Evolutionary conservation across 768 basidiomycete species (phyloP).

Genomic region (Auriscalpium vulgare): DNA sequence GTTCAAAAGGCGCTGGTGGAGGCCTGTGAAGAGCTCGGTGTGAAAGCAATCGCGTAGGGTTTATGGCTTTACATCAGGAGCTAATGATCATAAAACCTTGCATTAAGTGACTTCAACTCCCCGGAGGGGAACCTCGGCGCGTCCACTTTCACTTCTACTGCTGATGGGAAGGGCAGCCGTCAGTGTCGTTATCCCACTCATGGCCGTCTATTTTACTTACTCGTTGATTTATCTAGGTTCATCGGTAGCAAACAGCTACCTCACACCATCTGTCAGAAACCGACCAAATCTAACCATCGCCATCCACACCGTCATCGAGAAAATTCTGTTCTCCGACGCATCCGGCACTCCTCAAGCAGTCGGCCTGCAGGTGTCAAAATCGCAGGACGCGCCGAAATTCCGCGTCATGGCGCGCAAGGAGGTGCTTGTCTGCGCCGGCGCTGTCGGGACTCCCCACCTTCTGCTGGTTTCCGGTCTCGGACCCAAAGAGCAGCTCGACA

Average conservation of each 20-base stretch:
- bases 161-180: constrained; percentile 8
- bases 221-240: background rate
- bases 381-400: background rate
- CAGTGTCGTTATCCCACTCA: background rate
- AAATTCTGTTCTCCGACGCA: constrained; percentile 9
- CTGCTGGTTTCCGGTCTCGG: constrained; percentile 34
- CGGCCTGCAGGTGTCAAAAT: constrained; percentile 1
- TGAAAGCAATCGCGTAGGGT: constrained; percentile 6
- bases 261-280: constrained; percentile 21
- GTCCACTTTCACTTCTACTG: constrained; percentile 5
- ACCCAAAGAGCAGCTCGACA: constrained; percentile 23
- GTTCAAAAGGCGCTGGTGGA: background rate
- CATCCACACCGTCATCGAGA: constrained; percentile 5
- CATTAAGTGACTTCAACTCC: constrained; percentile 11
- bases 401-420: constrained; percentile 9
- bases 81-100: background rate
- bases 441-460: constrained; percentile 26
- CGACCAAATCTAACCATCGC: constrained; percentile 13
- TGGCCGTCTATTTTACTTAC: background rate
- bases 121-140: constrained; percentile 5
- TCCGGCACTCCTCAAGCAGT: background rate
- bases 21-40: constrained; percentile 1
- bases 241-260: constrained; percentile 7
- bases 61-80: background rate
- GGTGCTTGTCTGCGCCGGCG: constrained; percentile 14